A percentile compares a stretch with the other conserved stretches of the same genome.
phyloP scores from a whole-genome alignment of 192 early-diverging fungal genomes.

The Lobosporangium transversale region DNA sequence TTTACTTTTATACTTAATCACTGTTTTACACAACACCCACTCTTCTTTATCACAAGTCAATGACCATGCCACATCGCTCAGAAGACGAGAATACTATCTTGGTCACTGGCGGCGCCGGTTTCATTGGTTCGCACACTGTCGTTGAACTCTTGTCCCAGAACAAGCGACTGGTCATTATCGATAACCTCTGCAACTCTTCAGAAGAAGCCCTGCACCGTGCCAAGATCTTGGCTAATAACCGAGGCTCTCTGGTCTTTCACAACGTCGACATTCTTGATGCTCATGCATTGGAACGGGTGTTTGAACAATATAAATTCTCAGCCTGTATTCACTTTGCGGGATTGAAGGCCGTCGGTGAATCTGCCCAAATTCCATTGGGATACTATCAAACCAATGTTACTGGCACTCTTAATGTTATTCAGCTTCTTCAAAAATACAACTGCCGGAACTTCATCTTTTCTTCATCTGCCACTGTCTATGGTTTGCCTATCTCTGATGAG shows the following conservation, averaged over 20 bases:
- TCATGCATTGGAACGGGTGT: conserved; percentile 47
- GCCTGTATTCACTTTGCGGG: conserved; percentile 85
- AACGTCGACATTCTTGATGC: conserved; percentile 57
- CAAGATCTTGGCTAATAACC: conserved; percentile 34
- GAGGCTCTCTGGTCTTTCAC: conserved; percentile 51
- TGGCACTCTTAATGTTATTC: conserved; percentile 85
- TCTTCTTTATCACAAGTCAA: conserved; percentile 5
- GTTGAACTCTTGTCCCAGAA: conserved; percentile 72
- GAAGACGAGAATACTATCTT: conserved; percentile 49
- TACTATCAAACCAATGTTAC: conserved; percentile 96
- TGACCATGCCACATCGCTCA: conserved; percentile 11
- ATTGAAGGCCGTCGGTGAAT: conserved; percentile 86
- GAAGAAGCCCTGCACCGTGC: conserved; percentile 51
- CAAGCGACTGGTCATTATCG: conserved; percentile 85
- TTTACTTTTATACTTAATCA: conserved; percentile 8
- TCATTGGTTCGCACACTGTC: conserved; percentile 93
- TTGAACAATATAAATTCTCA: conserved; percentile 44
- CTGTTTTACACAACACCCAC: conserved; percentile 20
- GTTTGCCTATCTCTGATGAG: conserved; percentile 48
- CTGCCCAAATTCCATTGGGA: conserved; percentile 75
- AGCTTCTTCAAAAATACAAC: conserved; percentile 79
- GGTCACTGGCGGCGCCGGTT: conserved; percentile 80
- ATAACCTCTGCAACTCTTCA: conserved; percentile 83
- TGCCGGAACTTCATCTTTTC: conserved; percentile 92
- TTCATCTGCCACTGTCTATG: conserved; percentile 91